Conservation (phyloP, 1,284 basidiomycete genomes). For the Lentinula novae-zelandiae region DNA sequence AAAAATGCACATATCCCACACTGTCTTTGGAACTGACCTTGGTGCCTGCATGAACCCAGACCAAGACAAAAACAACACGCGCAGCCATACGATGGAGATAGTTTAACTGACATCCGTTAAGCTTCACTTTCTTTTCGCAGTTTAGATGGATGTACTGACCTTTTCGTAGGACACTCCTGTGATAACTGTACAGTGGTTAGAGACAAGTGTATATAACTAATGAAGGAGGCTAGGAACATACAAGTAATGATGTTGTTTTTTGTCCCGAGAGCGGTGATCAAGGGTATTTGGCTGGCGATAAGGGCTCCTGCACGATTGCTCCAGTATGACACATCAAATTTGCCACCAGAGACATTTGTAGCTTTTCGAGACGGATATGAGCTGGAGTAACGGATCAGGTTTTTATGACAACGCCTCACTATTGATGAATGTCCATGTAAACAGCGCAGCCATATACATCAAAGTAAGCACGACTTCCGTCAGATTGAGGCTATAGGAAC, state of each 20-base stretch:
- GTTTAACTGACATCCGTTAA: constrained; percentile 34
- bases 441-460: constrained; percentile 42
- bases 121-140: not conserved
- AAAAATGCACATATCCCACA: not conserved
- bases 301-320: constrained; percentile 46
- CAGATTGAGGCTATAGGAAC: constrained; percentile 40
- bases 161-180: constrained; percentile 62
- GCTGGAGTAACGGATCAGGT: not conserved
- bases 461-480: constrained; percentile 43
- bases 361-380: constrained; percentile 25
- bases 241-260: constrained; percentile 63
- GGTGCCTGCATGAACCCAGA: constrained; percentile 47
- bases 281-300: constrained; percentile 52
- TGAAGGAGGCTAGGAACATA: constrained; percentile 26
- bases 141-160: constrained; percentile 26
- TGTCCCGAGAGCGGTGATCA: constrained; percentile 61
- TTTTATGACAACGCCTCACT: constrained; percentile 29
- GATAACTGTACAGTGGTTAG: constrained; percentile 33
- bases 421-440: constrained; percentile 46
- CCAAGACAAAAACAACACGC: constrained; percentile 43
- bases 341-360: constrained; percentile 29
- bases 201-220: not conserved
- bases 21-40: constrained; percentile 28
- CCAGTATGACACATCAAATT: constrained; percentile 38
- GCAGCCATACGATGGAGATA: constrained; percentile 50